These are phyloP conservation scores for Mariannaea elegans DNA, from an alignment of 2,329 filamentous ascomycete species.

Conservation along the genomic window DNA sequence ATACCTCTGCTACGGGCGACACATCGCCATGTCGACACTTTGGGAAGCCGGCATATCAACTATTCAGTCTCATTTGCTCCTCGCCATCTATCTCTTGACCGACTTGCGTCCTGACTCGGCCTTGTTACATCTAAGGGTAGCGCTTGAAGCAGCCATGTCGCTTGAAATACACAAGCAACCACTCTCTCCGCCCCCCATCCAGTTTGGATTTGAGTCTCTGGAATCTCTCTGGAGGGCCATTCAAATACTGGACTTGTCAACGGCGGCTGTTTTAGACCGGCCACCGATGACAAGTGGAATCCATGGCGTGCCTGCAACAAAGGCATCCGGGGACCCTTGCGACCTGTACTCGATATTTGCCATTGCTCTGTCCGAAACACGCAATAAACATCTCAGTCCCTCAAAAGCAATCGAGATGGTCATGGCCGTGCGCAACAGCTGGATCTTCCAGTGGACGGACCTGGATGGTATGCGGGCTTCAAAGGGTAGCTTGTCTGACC, in stretches of 20 bases:
- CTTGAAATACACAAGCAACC: conserved; percentile 42
- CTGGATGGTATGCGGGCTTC: too few species aligned
- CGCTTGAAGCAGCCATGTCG: conserved; percentile 45
- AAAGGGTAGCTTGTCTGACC: too few species aligned
- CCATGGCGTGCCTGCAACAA: conserved; percentile 30
- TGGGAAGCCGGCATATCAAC: conserved; percentile 45
- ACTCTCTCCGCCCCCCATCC: conserved; percentile 39
- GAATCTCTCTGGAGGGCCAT: conserved; percentile 46
- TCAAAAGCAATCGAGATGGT: too few species aligned
- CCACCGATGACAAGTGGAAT: conserved; percentile 44
- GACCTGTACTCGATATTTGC: too few species aligned
- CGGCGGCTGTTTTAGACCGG: conserved; percentile 43
- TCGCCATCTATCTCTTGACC: conserved; percentile 48
- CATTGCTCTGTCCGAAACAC: too few species aligned
- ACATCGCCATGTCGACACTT: conserved; percentile 46
- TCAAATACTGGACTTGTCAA: conserved; percentile 43
- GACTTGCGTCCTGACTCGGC: conserved; percentile 48
- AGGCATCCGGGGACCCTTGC: too few species aligned
- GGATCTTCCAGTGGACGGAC: too few species aligned
- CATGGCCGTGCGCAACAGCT: too few species aligned
- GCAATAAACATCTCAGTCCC: too few species aligned
- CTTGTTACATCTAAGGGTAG: conserved; percentile 49
- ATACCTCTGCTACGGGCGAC: conserved; percentile 47
- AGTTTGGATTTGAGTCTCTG: conserved; percentile 31
- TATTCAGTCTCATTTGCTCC: conserved; percentile 45